phyloP scores from a whole-genome alignment of 345 rosid species.

The Cardamine chenopodiifolia region DNA sequence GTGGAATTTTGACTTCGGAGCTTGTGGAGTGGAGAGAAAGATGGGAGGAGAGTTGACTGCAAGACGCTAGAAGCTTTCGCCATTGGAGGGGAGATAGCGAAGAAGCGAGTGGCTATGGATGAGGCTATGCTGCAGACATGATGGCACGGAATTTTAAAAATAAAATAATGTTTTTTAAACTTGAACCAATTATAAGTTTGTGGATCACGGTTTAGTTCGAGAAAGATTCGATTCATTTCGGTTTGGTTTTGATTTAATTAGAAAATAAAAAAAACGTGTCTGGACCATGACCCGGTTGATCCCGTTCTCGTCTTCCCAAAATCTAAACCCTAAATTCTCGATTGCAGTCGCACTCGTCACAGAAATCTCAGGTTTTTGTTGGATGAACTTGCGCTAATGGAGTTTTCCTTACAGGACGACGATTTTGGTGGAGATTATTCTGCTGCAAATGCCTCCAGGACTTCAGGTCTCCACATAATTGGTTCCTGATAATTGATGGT shows the following conservation, averaged over 20 bases:
- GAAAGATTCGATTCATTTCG: constrained; percentile 4
- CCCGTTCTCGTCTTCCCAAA: constrained; percentile 13
- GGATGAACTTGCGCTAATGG: constrained; percentile 19
- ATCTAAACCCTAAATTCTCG: constrained; percentile 33
- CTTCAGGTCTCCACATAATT: constrained; percentile 53
- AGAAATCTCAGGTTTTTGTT: constrained; percentile 1
- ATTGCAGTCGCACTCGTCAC: constrained; percentile 24
- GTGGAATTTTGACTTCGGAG: constrained; percentile 13
- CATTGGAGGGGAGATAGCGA: constrained; percentile 46
- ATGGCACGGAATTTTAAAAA: background rate
- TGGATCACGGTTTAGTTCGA: constrained; percentile 21
- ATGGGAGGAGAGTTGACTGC: constrained; percentile 53
- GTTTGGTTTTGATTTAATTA: background rate
- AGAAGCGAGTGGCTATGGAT: constrained; percentile 29
- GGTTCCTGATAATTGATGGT: background rate
- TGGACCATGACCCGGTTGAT: constrained; percentile 17
- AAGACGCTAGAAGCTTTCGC: constrained; percentile 63
- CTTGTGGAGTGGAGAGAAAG: constrained; percentile 49
- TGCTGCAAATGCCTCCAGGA: constrained; percentile 48
- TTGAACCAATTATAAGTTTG: constrained; percentile 1
- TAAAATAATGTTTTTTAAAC: background rate
- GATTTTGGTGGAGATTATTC: constrained; percentile 87
- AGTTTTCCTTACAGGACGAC: constrained; percentile 62
- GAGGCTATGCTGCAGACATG: constrained; percentile 7
- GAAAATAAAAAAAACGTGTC: background rate